Evolutionary conservation across 495 filamentous ascomycete species (phyloP), one percentile per base, ranked within the genome.

Genomic region (Aspergillus affinis): DNA sequence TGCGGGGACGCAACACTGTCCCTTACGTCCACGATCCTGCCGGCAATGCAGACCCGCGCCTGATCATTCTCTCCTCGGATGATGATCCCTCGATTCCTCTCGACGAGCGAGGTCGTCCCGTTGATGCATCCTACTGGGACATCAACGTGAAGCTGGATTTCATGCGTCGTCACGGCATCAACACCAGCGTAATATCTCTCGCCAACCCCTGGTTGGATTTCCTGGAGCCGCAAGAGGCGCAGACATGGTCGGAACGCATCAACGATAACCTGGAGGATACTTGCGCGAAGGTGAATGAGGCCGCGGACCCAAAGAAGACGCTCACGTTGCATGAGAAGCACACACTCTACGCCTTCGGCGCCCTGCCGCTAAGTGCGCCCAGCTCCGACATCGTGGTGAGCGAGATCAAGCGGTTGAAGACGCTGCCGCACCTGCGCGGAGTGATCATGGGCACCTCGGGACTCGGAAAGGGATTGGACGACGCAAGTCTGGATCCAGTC

Each of bases 141-240:
- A 85, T 91, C 57, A 69, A 74, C 4, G 78, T 88, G 57, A 97
- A 96, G 55, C 79, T 97, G 6, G 72, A 81, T 19, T 98, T 98
- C 75, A 98, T 98, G 93, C 80, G 90, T 66, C 81, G 75, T 7
- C 93, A 98, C 69, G 70, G 73, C 23, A 97, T 98, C 66, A 82
- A 88, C 68, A 86, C 85, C 55, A 95, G 90, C 18, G 87, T 97
- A 9, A 84, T 98, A 68, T 93, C 89, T 0, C 88, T 97, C 48
- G 93, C 93, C 21, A 98, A 98, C 70, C 93, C 93, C 1, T 98
- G 93, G 93, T 84, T 98, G 1, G 93, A 97, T 72, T 97, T 96
- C 69, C 77, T 97, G 0, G 76, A 83, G 0, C 64, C 86, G 0
- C 63, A 73, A 20, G 83, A 88, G 58, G 89, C 89, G 3, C 82